Evolutionary conservation across 2,329 filamentous ascomycete genomes (phyloP), one percentile per base, ranked within the genome.

Genomic region (Exserohilum rostratum): DNA sequence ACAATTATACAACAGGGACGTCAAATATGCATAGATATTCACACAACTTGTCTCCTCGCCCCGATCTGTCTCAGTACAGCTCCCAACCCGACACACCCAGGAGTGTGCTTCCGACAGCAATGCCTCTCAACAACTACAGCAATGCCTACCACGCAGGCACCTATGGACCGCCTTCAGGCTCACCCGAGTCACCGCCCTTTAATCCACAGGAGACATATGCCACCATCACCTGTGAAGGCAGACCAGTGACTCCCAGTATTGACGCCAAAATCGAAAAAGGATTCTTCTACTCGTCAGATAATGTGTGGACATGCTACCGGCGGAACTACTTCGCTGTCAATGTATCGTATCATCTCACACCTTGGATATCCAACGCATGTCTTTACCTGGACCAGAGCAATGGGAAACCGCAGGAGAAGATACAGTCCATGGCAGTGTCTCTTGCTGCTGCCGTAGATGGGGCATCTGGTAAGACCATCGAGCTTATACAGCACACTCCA

Each of bases 281-380:
- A 0, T 96, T 96, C 77, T 96, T 96, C 71, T 79, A 87, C 45
- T 79, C 79, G 31, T 84, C 83, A 3, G 92, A 96, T 50, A 82
- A 85, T 15, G 90, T 93, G 65, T 96, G 91, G 91, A 96, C 92
- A 0, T 96, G 92, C 77, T 96, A 96, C 72, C 84, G 92, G 30
- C 84, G 93, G 38, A 96, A 96, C 73, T 96, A 96, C 76, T 95
- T 96, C 72, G 88, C 90, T 0, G 91, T 95, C 48, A 85, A 88
- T 46, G 93, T 90, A 73, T 90, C 89, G 3, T 96, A 88, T 75
- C 83, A 83, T 11, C 78, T 96, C 20, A 80, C 82, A 35, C 90
- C 89, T 76, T 87, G 78, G 80, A 80, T 69, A 72, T 80, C 66
- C 50, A 79, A 84, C 9, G 76, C 77, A 13, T 82, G 86, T 22